Percentiles rank a stretch among this genome's conserved stretches.
Evolutionary conservation across 352 stramenopile genomes (phyloP).

Genomic region (Peronospora tabacina): DNA sequence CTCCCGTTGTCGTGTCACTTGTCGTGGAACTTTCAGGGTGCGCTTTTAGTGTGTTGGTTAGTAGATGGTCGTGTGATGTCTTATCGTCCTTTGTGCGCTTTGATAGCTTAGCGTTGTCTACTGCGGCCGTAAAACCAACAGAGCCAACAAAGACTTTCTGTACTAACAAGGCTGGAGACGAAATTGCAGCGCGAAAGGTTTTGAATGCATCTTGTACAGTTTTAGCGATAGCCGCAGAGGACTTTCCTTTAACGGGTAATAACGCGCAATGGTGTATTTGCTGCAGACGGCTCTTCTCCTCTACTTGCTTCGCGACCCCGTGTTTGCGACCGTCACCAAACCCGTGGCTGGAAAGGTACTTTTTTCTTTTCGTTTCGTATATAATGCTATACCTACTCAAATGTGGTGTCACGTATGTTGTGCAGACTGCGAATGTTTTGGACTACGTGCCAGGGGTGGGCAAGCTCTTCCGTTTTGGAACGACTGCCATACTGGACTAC

Average conservation of each 20-base stretch:
- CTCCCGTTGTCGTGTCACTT: slow-evolving; percentile 46
- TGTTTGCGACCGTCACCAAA: slow-evolving; percentile 64
- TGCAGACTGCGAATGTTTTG: slow-evolving; percentile 44
- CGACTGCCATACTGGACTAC: slow-evolving; percentile 67
- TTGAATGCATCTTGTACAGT: slow-evolving; percentile 1
- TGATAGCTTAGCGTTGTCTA: slow-evolving; percentile 45
- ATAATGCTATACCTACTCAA: slow-evolving; percentile 3
- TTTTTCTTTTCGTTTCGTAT: background rate
- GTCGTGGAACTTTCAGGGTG: slow-evolving; percentile 58
- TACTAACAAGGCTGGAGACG: slow-evolving; percentile 43
- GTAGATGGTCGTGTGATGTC: slow-evolving; percentile 1
- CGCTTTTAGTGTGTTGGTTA: slow-evolving; percentile 1
- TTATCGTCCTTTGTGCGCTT: background rate
- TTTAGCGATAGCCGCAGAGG: background rate
- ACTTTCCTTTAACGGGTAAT: slow-evolving; percentile 1
- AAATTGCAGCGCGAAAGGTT: slow-evolving; percentile 62
- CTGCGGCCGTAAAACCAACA: slow-evolving; percentile 43
- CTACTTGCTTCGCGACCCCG: slow-evolving; percentile 75
- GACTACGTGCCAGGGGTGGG: slow-evolving; percentile 64
- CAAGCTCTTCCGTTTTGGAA: slow-evolving; percentile 62
- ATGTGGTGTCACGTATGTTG: background rate
- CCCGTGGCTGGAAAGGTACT: slow-evolving; percentile 54
- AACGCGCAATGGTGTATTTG: background rate
- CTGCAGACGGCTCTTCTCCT: slow-evolving; percentile 75
- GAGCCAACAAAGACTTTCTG: slow-evolving; percentile 18